These are phyloP conservation scores for Penicillium vulpinum DNA, from an alignment of 2,329 filamentous ascomycete genomes.

Conservation along the genomic window DNA sequence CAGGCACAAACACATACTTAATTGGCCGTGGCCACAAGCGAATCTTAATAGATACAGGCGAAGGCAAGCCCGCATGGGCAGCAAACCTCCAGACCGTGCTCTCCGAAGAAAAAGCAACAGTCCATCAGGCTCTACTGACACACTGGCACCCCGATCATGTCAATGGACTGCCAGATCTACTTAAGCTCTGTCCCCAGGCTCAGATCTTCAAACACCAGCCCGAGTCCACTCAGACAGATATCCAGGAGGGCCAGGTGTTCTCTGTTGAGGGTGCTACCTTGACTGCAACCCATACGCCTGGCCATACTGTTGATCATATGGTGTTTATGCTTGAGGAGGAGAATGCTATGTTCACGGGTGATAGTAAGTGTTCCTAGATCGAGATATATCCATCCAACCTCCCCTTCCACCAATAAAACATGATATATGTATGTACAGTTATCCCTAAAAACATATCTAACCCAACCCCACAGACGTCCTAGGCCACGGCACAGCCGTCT, in stretches of 20 bases:
- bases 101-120: slow-evolving; percentile 63
- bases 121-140: slow-evolving; percentile 74
- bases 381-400: background rate
- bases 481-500: slow-evolving; percentile 82
- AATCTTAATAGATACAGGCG: slow-evolving; percentile 85
- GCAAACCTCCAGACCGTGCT: slow-evolving; percentile 65
- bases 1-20: slow-evolving; percentile 91
- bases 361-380: slow-evolving; percentile 53
- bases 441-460: background rate
- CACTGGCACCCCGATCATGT: slow-evolving; percentile 93
- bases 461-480: slow-evolving; percentile 61
- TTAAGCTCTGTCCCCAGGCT: slow-evolving; percentile 62
- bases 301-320: slow-evolving; percentile 83
- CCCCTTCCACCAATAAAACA: background rate
- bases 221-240: slow-evolving; percentile 50
- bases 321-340: slow-evolving; percentile 74
- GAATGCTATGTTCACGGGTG: slow-evolving; percentile 81
- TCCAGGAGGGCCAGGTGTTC: slow-evolving; percentile 58
- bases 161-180: slow-evolving; percentile 70
- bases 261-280: slow-evolving; percentile 59
- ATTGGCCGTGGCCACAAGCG: slow-evolving; percentile 72
- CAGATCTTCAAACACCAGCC: slow-evolving; percentile 68
- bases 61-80: slow-evolving; percentile 75
- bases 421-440: background rate
- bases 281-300: slow-evolving; percentile 66